Evolutionary conservation across 2,329 filamentous ascomycete species (phyloP), one percentile per base, ranked within the genome.

Genomic region (Orbilia blumenaviensis): DNA sequence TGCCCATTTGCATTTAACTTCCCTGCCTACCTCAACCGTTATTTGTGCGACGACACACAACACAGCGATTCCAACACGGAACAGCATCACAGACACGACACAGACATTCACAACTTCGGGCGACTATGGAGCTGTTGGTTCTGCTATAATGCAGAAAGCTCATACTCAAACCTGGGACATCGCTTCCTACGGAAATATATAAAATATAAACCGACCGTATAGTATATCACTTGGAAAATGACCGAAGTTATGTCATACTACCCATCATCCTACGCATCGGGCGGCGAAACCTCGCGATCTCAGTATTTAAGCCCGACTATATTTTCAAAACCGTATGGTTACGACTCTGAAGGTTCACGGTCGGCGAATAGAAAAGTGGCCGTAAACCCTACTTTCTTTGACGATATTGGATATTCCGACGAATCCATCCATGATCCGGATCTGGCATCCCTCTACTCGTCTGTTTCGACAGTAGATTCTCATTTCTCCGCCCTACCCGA

Each of bases 221-320:
- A 9, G 36, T 29, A 25, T 23, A 38, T 2, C 29, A 46, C 10
- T 18, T 56, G n/a, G 32, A 62, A 64, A 58, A 76, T 76, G 72
- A 66, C 64, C 32, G 72, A 60, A 64, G 23, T 76, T 21, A 64
- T 76, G 58, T 69, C 72, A 42, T 69, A 68, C 56, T 75, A 76
- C 44, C 58, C 67, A n/a, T 60, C 56, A 23, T 66, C 64, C 29
- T 64, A 68, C 46, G 34, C 63, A 14, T 48, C 62, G 7, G 60
- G 64, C 29, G 41, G 58, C 32, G 72, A 64, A 58, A 36, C 38
- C 6, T 75, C 71, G 16, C 56, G 58, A 36, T 64, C 72, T 12
- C 48, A 60, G 27, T 67, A 63, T 42, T 34, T 68, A 0, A 64
- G 58, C 36, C 72, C 72, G 36, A 56, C 38, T 12, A 60, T 72